Evolutionary conservation across 2,329 filamentous ascomycete species (phyloP).

Genomic region (Colletotrichum orchidophilum): DNA sequence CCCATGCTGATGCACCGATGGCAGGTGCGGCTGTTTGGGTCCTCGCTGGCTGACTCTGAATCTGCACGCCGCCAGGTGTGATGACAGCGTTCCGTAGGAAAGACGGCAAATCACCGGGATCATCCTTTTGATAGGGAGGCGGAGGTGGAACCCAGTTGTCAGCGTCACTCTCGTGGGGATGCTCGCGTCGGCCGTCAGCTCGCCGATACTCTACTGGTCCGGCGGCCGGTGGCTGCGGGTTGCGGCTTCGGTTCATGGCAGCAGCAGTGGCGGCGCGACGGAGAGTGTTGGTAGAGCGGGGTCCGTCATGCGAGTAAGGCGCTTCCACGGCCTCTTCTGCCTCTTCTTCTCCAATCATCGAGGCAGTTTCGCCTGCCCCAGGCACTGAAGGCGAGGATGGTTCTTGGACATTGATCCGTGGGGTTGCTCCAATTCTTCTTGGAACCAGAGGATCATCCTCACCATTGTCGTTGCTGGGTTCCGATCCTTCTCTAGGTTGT

Average conservation of each 20-base stretch:
- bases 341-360: constrained; percentile 65
- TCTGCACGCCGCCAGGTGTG: constrained; percentile 43
- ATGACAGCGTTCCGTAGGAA: constrained; percentile 63
- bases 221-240: constrained; percentile 65
- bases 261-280: constrained; percentile 81
- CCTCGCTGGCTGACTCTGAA: constrained; percentile 37
- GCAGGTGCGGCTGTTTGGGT: constrained; percentile 34
- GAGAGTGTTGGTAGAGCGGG: constrained; percentile 75
- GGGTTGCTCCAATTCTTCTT: constrained; percentile 53
- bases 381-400: constrained; percentile 1
- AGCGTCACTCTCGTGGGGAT: constrained; percentile 87
- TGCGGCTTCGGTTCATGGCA: constrained; percentile 74
- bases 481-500: constrained; percentile 38
- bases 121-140: constrained; percentile 78
- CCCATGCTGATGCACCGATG: constrained; percentile 26
- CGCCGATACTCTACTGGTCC: constrained; percentile 70
- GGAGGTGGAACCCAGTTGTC: constrained; percentile 91
- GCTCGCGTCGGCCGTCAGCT: constrained; percentile 74
- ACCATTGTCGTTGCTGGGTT: constrained; percentile 35
- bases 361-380: constrained; percentile 55
- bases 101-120: constrained; percentile 64
- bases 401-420: constrained; percentile 37
- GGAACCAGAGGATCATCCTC: constrained; percentile 64
- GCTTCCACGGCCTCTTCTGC: constrained; percentile 68
- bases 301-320: constrained; percentile 77